A percentile compares a stretch with the other conserved stretches of the same genome.
Evolutionary conservation across 306 rosid genomes (phyloP).

Genomic region (Potentilla sterilis): DNA sequence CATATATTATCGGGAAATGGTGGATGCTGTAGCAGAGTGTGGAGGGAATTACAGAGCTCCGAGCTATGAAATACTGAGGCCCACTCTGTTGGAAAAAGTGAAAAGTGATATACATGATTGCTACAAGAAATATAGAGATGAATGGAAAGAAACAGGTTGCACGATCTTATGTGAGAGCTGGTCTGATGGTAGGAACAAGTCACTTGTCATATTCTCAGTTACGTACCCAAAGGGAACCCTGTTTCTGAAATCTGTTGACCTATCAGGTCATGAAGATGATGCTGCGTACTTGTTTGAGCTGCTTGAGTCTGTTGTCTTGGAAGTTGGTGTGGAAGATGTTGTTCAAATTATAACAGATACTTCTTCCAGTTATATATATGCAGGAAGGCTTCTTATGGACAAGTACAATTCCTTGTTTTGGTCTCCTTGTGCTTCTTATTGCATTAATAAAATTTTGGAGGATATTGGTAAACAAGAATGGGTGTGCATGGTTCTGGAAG

Average conservation of each 20-base stretch:
- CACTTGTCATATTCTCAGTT: slow-evolving; percentile 50
- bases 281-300: slow-evolving; percentile 49
- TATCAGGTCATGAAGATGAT: slow-evolving; percentile 56
- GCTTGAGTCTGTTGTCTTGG: slow-evolving; percentile 54
- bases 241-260: slow-evolving; percentile 57
- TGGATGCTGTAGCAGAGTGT: slow-evolving; percentile 54
- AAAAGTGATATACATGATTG: slow-evolving; percentile 49
- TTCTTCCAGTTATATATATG: slow-evolving; percentile 48
- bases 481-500: slow-evolving; percentile 54
- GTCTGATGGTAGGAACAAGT: slow-evolving; percentile 51
- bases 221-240: slow-evolving; percentile 52
- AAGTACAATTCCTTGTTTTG: slow-evolving; percentile 68
- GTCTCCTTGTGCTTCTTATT: slow-evolving; percentile 69
- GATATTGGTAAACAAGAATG: slow-evolving; percentile 62
- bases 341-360: slow-evolving; percentile 68
- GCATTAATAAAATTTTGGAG: slow-evolving; percentile 64
- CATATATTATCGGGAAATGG: slow-evolving; percentile 65
- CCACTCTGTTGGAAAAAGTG: slow-evolving; percentile 54
- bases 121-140: slow-evolving; percentile 48
- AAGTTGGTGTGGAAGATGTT: slow-evolving; percentile 70
- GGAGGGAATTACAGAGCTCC: slow-evolving; percentile 74
- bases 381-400: slow-evolving; percentile 56
- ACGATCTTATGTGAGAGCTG: slow-evolving; percentile 59
- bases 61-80: slow-evolving; percentile 52
- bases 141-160: slow-evolving; percentile 73